These are phyloP conservation scores for Pythium grandisporangium DNA, from an alignment of 352 stramenopile genomes.

Conservation along the genomic window DNA sequence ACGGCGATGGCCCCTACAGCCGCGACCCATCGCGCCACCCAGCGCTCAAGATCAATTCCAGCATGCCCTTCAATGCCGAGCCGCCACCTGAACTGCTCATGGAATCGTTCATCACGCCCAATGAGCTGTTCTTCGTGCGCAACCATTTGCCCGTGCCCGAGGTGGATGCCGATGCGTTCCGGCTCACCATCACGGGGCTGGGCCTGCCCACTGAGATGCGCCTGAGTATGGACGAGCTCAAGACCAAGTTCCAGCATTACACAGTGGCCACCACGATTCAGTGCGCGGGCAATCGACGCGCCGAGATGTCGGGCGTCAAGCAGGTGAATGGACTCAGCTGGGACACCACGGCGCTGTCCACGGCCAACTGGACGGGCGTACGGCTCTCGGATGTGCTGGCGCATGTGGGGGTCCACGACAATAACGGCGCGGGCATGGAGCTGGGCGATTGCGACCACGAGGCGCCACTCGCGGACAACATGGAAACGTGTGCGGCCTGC, in stretches of 20 bases:
- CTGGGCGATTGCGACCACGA: conserved; percentile 61
- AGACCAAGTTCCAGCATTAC: conserved; percentile 88
- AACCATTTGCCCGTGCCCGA: conserved; percentile 97
- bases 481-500: conserved; percentile 44
- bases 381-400: conserved; percentile 90
- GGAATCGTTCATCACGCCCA: conserved; percentile 93
- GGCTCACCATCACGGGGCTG: conserved; percentile 57
- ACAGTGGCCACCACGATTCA: conserved; percentile 93
- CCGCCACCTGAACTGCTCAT: conserved; percentile 88
- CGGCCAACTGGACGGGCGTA: conserved; percentile 93
- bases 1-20: conserved; percentile 89
- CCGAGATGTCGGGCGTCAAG: conserved; percentile 90
- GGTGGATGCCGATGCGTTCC: conserved; percentile 50
- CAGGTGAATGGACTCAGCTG: conserved; percentile 78
- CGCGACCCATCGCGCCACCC: conserved; percentile 86
- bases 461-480: conserved; percentile 40
- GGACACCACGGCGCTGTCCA: conserved; percentile 90
- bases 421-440: too few relatives aligned
- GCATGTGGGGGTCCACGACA: conserved; percentile 75
- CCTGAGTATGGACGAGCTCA: conserved; percentile 84
- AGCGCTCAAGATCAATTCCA: conserved; percentile 89
- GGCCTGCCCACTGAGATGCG: conserved; percentile 26
- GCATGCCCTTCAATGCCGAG: conserved; percentile 94
- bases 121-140: conserved; percentile 95
- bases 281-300: conserved; percentile 95